Evolutionary conservation across 1,139 yeast genomes (phyloP), one percentile per base, ranked within the genome.

Genomic region (Sugiyamaella novakii): DNA sequence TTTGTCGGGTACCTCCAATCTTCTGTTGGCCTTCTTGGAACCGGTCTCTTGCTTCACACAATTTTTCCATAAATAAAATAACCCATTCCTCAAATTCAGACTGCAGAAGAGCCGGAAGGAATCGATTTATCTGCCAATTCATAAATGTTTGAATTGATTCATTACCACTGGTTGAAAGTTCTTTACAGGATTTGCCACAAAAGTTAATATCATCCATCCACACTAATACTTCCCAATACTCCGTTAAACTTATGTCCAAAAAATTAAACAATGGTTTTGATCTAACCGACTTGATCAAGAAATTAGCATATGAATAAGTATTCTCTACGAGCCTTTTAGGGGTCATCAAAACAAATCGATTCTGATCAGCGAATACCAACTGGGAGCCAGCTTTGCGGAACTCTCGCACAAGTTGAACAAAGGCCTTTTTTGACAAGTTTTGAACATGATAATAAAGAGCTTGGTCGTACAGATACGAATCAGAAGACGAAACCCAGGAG

Each of bases 131-230:
- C 51, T 87, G 94, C 98, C 98, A 94, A 46, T 80, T 76, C 48
- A 86, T 83, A 45, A 76, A 75, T 22, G 73, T 72, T 53, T 85
- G 70, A 30, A 75, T 75, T 59, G 84, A 87, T 15, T 70, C 69
- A 5, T 82, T 87, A 8, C 74, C 77, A 11, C 46, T 28, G 5
- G 37, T 42, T 7, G 46, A 33, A 25, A 64, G 55, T 36, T 59
- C 63, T 14, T 72, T 68, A 63, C 95, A 85, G 21, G 83, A 81
- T 51, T 89, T 75, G 3, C 98, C 99, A 37, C 95, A 87, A 66
- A 75, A 89, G 62, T 94, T 94, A 59, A 78, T 81, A 59, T 84
- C 83, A 65, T 94, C 97, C 95, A 91, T 87, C 98, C 98, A 94
- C 3, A 92, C 72, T 54, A 94, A 72, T 14, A 86, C 64, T 65